Conservation (phyloP, 345 rosid species). For the Garcia nutans region DNA sequence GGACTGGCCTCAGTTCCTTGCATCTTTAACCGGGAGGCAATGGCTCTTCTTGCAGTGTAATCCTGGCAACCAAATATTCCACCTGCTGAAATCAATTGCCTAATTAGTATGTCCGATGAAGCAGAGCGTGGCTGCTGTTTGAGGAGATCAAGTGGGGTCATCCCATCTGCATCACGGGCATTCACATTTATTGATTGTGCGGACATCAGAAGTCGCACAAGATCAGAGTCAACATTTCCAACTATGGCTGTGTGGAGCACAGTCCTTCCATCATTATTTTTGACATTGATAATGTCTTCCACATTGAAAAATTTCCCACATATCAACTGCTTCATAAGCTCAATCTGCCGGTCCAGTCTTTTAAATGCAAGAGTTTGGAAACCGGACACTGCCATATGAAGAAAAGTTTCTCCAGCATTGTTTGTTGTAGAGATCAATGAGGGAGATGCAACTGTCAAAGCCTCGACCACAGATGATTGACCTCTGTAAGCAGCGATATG, state of each 20-base stretch:
- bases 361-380: conserved; percentile 70
- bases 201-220: conserved; percentile 69
- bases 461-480: conserved; percentile 55
- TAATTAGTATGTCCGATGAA: conserved; percentile 59
- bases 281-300: conserved; percentile 51
- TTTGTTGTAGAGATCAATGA: conserved; percentile 46
- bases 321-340: conserved; percentile 60
- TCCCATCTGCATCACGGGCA: conserved; percentile 53
- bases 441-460: conserved; percentile 54
- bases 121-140: conserved; percentile 60
- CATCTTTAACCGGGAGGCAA: conserved; percentile 67
- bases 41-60: conserved; percentile 52
- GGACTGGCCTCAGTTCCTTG: conserved; percentile 67
- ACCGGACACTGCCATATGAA: conserved; percentile 74
- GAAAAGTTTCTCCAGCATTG: conserved; percentile 71
- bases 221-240: conserved; percentile 58
- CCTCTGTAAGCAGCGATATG: conserved; percentile 78
- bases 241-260: conserved; percentile 81
- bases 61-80: conserved; percentile 60
- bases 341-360: conserved; percentile 70
- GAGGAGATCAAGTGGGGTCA: conserved; percentile 86
- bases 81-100: conserved; percentile 75
- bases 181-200: conserved; percentile 64
- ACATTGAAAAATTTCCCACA: conserved; percentile 30
- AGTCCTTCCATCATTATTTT: conserved; percentile 65